Evolutionary conservation across 2,329 filamentous ascomycete genomes (phyloP).

Genomic region (Penicillium sp.): DNA sequence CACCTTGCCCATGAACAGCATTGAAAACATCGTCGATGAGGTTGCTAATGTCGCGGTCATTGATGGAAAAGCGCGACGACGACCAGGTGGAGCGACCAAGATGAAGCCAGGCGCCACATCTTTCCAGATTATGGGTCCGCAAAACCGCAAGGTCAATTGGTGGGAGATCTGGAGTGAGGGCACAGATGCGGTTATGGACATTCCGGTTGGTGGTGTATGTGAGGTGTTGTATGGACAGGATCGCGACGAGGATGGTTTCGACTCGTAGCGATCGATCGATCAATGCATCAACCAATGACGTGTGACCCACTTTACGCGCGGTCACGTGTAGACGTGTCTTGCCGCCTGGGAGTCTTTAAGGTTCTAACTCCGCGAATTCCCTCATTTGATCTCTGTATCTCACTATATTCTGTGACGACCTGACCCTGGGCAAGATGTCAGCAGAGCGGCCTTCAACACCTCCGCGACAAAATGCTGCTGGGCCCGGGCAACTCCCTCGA

Average conservation of each 20-base stretch:
- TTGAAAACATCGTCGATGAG: conserved; percentile 91
- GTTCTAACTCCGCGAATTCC: not conserved
- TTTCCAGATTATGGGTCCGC: conserved; percentile 44
- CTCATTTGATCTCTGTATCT: not conserved
- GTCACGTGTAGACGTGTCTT: conserved; percentile 8
- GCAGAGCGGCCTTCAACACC: conserved; percentile 29
- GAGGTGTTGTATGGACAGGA: conserved; percentile 83
- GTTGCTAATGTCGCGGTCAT: conserved; percentile 82
- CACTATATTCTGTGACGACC: not conserved
- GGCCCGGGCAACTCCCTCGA: conserved; percentile 43
- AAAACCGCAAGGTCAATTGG: conserved; percentile 64
- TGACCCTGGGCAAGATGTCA: conserved; percentile 10
- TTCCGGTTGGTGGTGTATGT: conserved; percentile 91
- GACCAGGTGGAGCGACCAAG: conserved; percentile 44
- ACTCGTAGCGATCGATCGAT: not conserved
- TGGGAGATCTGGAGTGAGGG: conserved; percentile 82
- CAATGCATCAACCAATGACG: conserved; percentile 7
- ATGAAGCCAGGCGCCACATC: conserved; percentile 44
- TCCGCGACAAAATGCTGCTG: conserved; percentile 36
- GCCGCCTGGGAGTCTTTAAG: not conserved
- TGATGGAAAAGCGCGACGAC: conserved; percentile 66
- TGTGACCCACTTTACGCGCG: not conserved
- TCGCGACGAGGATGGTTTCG: conserved; percentile 37
- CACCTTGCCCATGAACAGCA: conserved; percentile 73
- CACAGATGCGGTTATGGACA: conserved; percentile 96